A percentile compares a stretch with the other conserved stretches of the same genome.
phyloP scores from a whole-genome alignment of 805 yeast genomes.

The Kluyveromyces nonfermentans region DNA sequence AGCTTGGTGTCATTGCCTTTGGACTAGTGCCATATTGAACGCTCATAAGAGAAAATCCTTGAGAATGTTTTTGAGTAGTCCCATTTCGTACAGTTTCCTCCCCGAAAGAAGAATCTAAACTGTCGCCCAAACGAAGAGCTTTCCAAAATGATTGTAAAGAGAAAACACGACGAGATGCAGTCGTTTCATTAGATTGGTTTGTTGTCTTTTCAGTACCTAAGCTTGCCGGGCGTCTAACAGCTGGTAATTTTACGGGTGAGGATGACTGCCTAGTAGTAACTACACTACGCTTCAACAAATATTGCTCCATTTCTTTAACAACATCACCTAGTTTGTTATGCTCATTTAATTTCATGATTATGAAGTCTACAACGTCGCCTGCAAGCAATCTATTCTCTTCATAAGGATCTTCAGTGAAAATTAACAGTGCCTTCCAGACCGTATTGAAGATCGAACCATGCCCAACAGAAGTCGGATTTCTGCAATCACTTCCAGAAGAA shows the following conservation, averaged over 20 bases:
- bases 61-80: slow-evolving; percentile 2
- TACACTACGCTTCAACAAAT: slow-evolving; percentile 42
- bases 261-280: slow-evolving; percentile 10
- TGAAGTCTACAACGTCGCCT: slow-evolving; percentile 63
- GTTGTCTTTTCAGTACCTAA: not conserved
- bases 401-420: slow-evolving; percentile 82
- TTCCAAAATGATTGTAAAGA: slow-evolving; percentile 25
- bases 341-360: slow-evolving; percentile 44
- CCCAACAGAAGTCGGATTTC: slow-evolving; percentile 57
- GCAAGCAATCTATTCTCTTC: slow-evolving; percentile 68
- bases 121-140: slow-evolving; percentile 18
- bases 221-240: slow-evolving; percentile 6
- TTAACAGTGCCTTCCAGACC: slow-evolving; percentile 76
- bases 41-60: slow-evolving; percentile 18
- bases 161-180: slow-evolving; percentile 11
- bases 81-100: slow-evolving; percentile 1
- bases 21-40: slow-evolving; percentile 36
- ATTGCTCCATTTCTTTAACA: slow-evolving; percentile 57
- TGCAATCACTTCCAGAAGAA: slow-evolving; percentile 12
- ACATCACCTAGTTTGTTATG: slow-evolving; percentile 52
- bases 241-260: slow-evolving; percentile 5
- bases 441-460: slow-evolving; percentile 81
- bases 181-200: not conserved
- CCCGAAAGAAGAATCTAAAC: slow-evolving; percentile 23
- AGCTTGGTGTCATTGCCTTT: slow-evolving; percentile 51